Evolutionary conservation across 2,329 filamentous ascomycete species (phyloP).

Genomic region (Exophiala lecanii-corni): DNA sequence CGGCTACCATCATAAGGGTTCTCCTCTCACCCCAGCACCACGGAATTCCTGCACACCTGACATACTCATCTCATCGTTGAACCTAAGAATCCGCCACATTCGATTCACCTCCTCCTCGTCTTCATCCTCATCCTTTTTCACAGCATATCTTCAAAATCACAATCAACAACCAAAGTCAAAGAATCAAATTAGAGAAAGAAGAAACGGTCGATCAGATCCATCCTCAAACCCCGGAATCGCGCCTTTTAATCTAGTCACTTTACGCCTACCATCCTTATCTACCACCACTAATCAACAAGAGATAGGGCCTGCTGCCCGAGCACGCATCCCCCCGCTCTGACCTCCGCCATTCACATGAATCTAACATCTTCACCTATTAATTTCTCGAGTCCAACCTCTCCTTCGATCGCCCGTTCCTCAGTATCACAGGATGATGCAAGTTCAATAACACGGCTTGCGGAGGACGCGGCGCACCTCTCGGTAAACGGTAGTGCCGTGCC

Average conservation of each 20-base stretch:
- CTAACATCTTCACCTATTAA: conserved; percentile 14
- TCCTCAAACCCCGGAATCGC: no score
- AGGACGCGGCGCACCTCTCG: conserved; percentile 39
- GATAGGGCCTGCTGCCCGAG: conserved; percentile 20
- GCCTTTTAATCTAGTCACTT: no score
- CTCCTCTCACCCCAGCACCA: not conserved
- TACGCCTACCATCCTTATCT: no score
- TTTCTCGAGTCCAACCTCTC: conserved; percentile 9
- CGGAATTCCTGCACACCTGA: not conserved
- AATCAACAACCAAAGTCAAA: not conserved
- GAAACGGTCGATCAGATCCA: no score
- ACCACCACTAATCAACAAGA: conserved; percentile 20
- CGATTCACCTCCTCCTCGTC: not conserved
- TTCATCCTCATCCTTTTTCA: not conserved
- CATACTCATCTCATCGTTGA: not conserved
- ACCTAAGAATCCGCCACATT: not conserved
- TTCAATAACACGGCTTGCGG: conserved; percentile 39
- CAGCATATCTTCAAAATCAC: not conserved
- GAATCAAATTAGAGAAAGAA: not conserved
- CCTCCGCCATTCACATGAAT: conserved; percentile 23
- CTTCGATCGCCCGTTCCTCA: conserved; percentile 13
- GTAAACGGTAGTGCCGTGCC: conserved; percentile 35
- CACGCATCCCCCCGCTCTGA: conserved; percentile 8
- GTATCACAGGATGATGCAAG: conserved; percentile 18
- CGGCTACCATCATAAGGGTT: no score